These are phyloP conservation scores for Rhodomyrtus psidioides DNA, from an alignment of 441 rosid genomes.

Conservation along the genomic window DNA sequence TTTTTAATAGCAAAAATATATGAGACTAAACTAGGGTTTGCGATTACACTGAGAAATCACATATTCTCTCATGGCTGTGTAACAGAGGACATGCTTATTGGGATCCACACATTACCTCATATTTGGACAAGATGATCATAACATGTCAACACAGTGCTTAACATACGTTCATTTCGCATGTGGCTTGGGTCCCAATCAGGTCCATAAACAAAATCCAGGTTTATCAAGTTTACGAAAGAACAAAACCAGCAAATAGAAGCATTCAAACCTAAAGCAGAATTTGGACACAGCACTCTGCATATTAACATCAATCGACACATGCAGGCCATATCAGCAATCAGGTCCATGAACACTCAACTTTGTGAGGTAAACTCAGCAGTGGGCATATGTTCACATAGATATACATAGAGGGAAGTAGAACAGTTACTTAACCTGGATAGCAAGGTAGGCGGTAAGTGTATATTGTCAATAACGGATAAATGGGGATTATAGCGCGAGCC, in stretches of 20 bases:
- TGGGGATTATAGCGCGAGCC: conserved; percentile 98
- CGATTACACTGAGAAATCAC: background rate
- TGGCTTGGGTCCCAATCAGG: background rate
- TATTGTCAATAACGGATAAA: conserved; percentile 83
- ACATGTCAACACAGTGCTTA: background rate
- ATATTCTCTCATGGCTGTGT: background rate
- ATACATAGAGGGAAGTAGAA: background rate
- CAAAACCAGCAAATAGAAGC: background rate
- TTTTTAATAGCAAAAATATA: background rate
- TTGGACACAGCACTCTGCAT: background rate
- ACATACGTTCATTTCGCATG: background rate
- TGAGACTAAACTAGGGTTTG: background rate
- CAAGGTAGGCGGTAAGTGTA: conserved; percentile 92
- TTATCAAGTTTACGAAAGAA: background rate
- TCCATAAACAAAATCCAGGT: background rate
- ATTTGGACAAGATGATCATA: background rate
- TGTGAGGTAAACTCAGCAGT: background rate
- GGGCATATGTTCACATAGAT: background rate
- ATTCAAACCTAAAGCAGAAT: background rate
- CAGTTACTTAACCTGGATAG: conserved; percentile 54
- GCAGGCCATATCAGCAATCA: background rate
- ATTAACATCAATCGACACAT: background rate
- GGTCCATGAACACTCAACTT: background rate
- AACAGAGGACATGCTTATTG: background rate
- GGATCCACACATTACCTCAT: background rate